Evolutionary conservation across 208 protist species (phyloP).

Genomic region (Trypanosoma vivax): DNA sequence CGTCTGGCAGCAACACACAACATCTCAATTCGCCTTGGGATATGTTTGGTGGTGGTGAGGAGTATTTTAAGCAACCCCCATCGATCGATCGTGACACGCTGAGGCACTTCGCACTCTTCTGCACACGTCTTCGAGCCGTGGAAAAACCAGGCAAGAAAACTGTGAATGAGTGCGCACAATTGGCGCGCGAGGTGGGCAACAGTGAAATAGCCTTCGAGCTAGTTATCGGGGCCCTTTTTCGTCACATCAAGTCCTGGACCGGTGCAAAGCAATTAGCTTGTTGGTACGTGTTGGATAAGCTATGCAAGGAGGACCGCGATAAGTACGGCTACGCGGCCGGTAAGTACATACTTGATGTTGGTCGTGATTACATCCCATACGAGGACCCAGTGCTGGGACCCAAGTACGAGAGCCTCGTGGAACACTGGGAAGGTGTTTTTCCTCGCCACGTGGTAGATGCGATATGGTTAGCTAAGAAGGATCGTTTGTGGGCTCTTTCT

Average conservation of each 20-base stretch:
- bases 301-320: conserved; percentile 82
- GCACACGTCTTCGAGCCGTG: conserved; percentile 49
- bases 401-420: conserved; percentile 86
- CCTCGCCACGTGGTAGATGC: conserved; percentile 78
- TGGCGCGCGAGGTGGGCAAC: conserved; percentile 72
- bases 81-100: conserved; percentile 79
- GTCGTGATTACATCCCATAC: conserved; percentile 85
- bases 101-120: conserved; percentile 64
- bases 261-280: conserved; percentile 78
- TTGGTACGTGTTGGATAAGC: conserved; percentile 89
- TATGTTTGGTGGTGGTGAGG: conserved; percentile 89
- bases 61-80: conserved; percentile 84
- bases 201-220: conserved; percentile 67
- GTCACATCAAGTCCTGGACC: conserved; percentile 86
- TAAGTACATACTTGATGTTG: conserved; percentile 86
- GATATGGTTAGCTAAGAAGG: conserved; percentile 81
- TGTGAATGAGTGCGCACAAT: conserved; percentile 35
- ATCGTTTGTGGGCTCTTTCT: conserved; percentile 74
- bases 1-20: conserved; percentile 7
- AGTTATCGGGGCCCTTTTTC: conserved; percentile 78
- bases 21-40: neutral
- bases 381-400: conserved; percentile 66
- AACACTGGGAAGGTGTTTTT: conserved; percentile 89
- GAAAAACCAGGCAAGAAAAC: conserved; percentile 77
- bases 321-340: conserved; percentile 80